These are phyloP conservation scores for Schwanniomyces etchellsii DNA, from an alignment of 1,139 yeast genomes.

Conservation along the genomic window DNA sequence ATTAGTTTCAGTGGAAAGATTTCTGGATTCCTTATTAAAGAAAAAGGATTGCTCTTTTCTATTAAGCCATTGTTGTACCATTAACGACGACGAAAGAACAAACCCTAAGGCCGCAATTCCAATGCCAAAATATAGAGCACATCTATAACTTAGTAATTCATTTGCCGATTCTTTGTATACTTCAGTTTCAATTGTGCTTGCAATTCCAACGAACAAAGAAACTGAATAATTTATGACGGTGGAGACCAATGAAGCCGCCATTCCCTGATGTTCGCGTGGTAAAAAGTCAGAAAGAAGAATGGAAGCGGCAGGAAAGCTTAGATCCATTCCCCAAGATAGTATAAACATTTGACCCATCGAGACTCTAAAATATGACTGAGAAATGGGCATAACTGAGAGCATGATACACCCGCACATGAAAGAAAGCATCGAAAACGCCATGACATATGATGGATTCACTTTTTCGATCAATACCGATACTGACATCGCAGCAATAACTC, in stretches of 20 bases:
- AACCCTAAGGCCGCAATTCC: slow-evolving; percentile 48
- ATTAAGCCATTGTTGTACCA: too few relatives aligned
- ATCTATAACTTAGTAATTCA: slow-evolving; percentile 32
- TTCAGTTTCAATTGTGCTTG: slow-evolving; percentile 42
- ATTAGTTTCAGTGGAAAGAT: too few relatives aligned
- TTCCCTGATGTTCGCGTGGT: slow-evolving; percentile 50
- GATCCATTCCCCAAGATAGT: slow-evolving; percentile 54
- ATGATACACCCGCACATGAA: slow-evolving; percentile 44
- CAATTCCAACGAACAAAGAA: slow-evolving; percentile 47
- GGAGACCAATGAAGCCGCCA: slow-evolving; percentile 54
- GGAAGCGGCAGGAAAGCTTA: slow-evolving; percentile 54
- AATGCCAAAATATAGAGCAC: slow-evolving; percentile 45
- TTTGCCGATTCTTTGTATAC: slow-evolving; percentile 18
- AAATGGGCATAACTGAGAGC: slow-evolving; percentile 43
- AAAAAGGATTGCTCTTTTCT: too few relatives aligned
- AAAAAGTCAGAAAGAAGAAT: slow-evolving; percentile 45
- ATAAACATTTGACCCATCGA: slow-evolving; percentile 44
- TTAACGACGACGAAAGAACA: slow-evolving; percentile 25
- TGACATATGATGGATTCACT: slow-evolving; percentile 39
- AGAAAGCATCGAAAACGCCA: slow-evolving; percentile 37
- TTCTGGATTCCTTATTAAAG: too few relatives aligned
- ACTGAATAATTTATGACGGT: slow-evolving; percentile 52
- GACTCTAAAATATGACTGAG: slow-evolving; percentile 42
- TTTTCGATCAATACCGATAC: slow-evolving; percentile 38
- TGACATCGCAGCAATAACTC: slow-evolving; percentile 39